Conservation (phyloP, 495 filamentous ascomycete species). For the Durotheca rogersii region DNA sequence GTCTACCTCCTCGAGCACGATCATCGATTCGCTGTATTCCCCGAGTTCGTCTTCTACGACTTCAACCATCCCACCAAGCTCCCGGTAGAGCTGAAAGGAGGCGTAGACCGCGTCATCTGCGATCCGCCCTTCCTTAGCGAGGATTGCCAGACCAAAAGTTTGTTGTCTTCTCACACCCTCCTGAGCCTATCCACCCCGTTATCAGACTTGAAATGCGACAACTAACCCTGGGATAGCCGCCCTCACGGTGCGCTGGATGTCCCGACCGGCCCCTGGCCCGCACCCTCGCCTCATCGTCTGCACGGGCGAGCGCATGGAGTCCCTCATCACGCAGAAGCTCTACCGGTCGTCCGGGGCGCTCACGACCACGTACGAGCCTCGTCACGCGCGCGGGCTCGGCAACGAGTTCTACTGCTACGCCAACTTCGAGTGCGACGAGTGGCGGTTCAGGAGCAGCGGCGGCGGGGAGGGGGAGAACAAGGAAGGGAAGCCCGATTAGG, state of each 20-base stretch:
- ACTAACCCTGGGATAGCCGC: constrained; percentile 50
- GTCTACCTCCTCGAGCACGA: constrained; percentile 67
- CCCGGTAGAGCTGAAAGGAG: constrained; percentile 61
- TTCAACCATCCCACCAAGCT: constrained; percentile 65
- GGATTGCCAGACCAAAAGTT: constrained; percentile 80
- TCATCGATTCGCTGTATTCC: constrained; percentile 66
- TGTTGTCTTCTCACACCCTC: too few relatives aligned
- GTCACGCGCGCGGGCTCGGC: constrained; percentile 66
- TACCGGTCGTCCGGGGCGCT: constrained; percentile 50
- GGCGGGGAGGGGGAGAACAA: neutral
- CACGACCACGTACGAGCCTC: constrained; percentile 61
- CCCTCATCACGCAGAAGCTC: constrained; percentile 48
- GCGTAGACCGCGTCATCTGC: constrained; percentile 64
- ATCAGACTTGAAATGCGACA: neutral
- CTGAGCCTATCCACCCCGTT: neutral
- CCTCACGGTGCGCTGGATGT: constrained; percentile 69
- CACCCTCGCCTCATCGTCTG: constrained; percentile 57
- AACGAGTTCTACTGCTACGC: constrained; percentile 81
- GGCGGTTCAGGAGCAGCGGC: constrained; percentile 46
- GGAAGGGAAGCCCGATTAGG: neutral
- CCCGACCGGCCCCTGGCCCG: constrained; percentile 35
- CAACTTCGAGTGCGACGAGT: constrained; percentile 63
- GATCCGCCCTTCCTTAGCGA: constrained; percentile 78
- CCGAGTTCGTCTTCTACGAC: constrained; percentile 72
- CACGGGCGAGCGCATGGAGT: constrained; percentile 71